Evolutionary conservation across 352 stramenopile genomes (phyloP).

Genomic region (Pythium rhizo-oryzae): DNA sequence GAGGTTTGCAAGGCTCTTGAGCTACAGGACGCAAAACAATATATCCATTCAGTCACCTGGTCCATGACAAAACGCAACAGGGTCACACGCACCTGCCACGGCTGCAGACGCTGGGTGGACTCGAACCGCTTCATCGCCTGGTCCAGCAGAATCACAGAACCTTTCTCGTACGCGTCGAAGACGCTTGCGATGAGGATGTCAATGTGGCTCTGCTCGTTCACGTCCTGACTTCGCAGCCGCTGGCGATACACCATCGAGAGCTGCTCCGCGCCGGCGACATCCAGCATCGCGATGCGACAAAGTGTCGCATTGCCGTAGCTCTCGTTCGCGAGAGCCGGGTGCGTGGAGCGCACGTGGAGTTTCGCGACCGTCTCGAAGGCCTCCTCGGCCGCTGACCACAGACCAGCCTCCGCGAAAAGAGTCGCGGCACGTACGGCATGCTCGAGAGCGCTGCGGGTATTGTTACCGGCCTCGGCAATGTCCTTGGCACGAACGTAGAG

Average conservation of each 20-base stretch:
- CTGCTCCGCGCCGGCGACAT: conserved; percentile 58
- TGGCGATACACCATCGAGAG: conserved; percentile 38
- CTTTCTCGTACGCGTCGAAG: conserved; percentile 42
- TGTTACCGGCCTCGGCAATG: conserved; percentile 57
- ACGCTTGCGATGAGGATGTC: conserved; percentile 54
- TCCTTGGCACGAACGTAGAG: conserved; percentile 63
- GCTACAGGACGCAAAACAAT: conserved; percentile 26
- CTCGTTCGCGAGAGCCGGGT: conserved; percentile 50
- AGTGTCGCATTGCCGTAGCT: conserved; percentile 62
- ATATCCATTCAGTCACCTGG: conserved; percentile 1
- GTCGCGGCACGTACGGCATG: conserved; percentile 50
- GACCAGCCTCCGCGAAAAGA: conserved; percentile 51
- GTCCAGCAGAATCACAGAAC: conserved; percentile 16
- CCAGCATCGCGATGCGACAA: conserved; percentile 57
- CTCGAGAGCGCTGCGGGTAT: conserved; percentile 47
- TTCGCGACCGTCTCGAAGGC: conserved; percentile 61
- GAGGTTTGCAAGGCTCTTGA: conserved; percentile 58
- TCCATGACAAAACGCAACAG: not conserved
- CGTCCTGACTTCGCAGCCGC: not conserved
- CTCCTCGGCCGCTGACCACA: conserved; percentile 58
- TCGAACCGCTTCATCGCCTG: conserved; percentile 51
- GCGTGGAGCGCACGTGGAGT: conserved; percentile 40
- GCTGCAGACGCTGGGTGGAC: conserved; percentile 42
- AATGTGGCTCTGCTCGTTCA: conserved; percentile 43
- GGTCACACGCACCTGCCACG: conserved; percentile 60